Base-by-base conservation (phyloP, 495 filamentous ascomycete genomes). In the Cercophora sp. region DNA sequence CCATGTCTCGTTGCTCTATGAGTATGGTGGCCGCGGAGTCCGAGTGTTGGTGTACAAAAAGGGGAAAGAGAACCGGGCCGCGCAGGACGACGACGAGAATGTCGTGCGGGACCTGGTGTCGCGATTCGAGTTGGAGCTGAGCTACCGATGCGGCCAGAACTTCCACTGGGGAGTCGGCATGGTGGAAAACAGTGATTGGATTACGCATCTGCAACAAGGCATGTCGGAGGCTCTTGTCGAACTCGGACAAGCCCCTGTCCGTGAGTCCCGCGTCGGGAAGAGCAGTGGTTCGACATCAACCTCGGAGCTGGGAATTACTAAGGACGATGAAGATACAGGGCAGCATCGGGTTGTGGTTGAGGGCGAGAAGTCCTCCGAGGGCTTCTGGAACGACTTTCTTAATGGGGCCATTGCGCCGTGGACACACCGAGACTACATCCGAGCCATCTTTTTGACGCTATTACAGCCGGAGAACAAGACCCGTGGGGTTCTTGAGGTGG, bases 401-500 rank as follows among this genome's bases (percentile, higher is more conserved):
- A 23, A 25, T 11, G 48, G 35, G 2, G 8, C 16, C 15, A 41
- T 51, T 23, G 20, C 13, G 16, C n/a, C 22, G 8, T 51, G 48
- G 48, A 24, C n/a, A 5, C 48, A 51, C 34, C 19, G 25, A 8
- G 48, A 41, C 35, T 40, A 51, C 31, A 34, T 51, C 13, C 48
- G 48, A 4, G 48, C 48, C 8, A 13, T 41, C 23, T 51, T 26
- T 15, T 22, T 51, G 23, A 42, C 24, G 18, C 22, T 51, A 15
- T 27, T 41, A 10, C 35, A 42, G 24, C 47, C 20, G 0, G 48
- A 56, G 9, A 51, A 58, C 40, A 15, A 15, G 9, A 24, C 13
- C 19, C 6, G n/a, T 2, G 54, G 48, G 4, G 10, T 63, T 4
- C 52, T 58, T 4, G 61, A 63, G 6, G 29, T 58, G 5, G 61